Evolutionary conservation across 345 rosid species (phyloP).

Genomic region (Rubroshorea leprosula): DNA sequence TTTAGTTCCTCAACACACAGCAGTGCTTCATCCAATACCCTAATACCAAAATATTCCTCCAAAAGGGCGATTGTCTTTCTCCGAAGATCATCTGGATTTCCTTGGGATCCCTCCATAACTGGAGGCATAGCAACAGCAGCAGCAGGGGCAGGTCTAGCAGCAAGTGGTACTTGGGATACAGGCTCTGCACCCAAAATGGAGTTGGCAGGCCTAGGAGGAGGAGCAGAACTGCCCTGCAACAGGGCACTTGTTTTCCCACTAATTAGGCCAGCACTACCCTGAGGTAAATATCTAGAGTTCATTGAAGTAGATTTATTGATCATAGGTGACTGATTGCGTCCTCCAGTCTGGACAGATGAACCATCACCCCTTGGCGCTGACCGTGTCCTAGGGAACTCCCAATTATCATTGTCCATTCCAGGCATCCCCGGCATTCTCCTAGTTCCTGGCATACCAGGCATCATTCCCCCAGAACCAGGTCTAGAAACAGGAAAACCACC

Average conservation of each 20-base stretch:
- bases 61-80: conserved; percentile 55
- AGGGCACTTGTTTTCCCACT: conserved; percentile 74
- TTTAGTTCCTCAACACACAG: conserved; percentile 60
- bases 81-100: conserved; percentile 34
- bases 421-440: conserved; percentile 97
- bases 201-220: conserved; percentile 27
- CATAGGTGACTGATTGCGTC: conserved; percentile 40
- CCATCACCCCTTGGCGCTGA: conserved; percentile 81
- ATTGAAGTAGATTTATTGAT: conserved; percentile 44
- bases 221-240: conserved; percentile 50
- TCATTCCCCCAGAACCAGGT: conserved; percentile 92
- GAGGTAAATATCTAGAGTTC: conserved; percentile 67
- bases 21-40: conserved; percentile 56
- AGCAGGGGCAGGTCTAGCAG: conserved; percentile 20
- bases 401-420: conserved; percentile 70
- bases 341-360: conserved; percentile 35
- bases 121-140: conserved; percentile 9
- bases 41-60: conserved; percentile 55
- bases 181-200: conserved; percentile 23
- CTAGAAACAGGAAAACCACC: conserved; percentile 58
- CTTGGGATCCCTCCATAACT: conserved; percentile 26
- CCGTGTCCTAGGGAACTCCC: conserved; percentile 68
- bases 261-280: conserved; percentile 61
- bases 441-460: conserved; percentile 97
- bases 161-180: conserved; percentile 22